Evolutionary conservation across 257 asterid genomes (phyloP).

Genomic region (Scutellaria barbata): DNA sequence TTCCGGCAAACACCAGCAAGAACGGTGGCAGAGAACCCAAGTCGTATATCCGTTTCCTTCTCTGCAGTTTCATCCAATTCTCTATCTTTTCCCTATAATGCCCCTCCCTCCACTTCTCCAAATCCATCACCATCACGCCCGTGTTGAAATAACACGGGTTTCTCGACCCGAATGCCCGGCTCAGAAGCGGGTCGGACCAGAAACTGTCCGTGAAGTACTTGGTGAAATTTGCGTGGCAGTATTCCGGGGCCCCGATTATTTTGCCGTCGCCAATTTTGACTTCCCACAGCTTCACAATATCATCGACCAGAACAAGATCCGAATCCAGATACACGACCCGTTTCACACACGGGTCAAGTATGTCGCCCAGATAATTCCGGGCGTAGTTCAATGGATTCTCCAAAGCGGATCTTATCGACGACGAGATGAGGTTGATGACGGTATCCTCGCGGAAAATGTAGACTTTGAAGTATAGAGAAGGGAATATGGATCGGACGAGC

Average conservation of each 20-base stretch:
- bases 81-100: slow-evolving; percentile 60
- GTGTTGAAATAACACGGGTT: slow-evolving; percentile 81
- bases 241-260: slow-evolving; percentile 78
- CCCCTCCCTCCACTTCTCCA: slow-evolving; percentile 71
- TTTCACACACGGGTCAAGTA: slow-evolving; percentile 65
- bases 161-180: slow-evolving; percentile 54
- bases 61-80: slow-evolving; percentile 86
- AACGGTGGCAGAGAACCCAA: slow-evolving; percentile 48
- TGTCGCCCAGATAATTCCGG: slow-evolving; percentile 75
- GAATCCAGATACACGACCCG: slow-evolving; percentile 80
- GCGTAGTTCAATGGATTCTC: slow-evolving; percentile 88
- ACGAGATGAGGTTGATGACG: slow-evolving; percentile 66
- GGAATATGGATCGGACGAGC: slow-evolving; percentile 63
- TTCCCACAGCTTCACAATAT: slow-evolving; percentile 59
- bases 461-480: slow-evolving; percentile 70
- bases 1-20: slow-evolving; percentile 43
- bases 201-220: slow-evolving; percentile 66
- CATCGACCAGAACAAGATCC: slow-evolving; percentile 74
- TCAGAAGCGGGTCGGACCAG: slow-evolving; percentile 71
- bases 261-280: slow-evolving; percentile 35
- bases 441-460: slow-evolving; percentile 72
- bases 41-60: slow-evolving; percentile 53
- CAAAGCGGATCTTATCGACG: slow-evolving; percentile 66
- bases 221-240: slow-evolving; percentile 79
- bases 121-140: slow-evolving; percentile 84